phyloP scores from a whole-genome alignment of 495 filamentous ascomycete species.

The Lophiotrema nucula region DNA sequence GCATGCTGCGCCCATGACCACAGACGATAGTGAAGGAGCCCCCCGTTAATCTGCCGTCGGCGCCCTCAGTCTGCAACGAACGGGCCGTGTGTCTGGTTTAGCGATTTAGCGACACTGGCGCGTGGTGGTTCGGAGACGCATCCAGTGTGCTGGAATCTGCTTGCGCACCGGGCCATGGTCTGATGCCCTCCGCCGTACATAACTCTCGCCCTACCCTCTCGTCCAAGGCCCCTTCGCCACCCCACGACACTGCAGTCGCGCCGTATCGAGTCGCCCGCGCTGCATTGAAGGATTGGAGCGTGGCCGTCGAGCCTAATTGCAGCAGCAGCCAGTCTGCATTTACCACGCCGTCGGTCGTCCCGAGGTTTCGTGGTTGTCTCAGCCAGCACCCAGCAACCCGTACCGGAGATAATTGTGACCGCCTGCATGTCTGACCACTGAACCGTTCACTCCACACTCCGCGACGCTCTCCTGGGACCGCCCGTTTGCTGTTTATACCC shows the following conservation, averaged over 20 bases:
- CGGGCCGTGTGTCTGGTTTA: too few species aligned
- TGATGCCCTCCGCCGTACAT: conserved; percentile 5
- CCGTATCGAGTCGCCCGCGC: not conserved
- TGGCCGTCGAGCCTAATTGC: conserved; percentile 11
- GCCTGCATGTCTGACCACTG: conserved; percentile 22
- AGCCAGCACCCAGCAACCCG: conserved; percentile 6
- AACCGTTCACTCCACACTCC: not conserved
- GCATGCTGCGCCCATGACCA: too few species aligned
- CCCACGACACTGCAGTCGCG: not conserved
- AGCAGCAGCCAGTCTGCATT: not conserved
- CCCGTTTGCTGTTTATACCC: not conserved
- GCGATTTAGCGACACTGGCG: too few species aligned
- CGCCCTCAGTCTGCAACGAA: too few species aligned
- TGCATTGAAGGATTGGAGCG: not conserved
- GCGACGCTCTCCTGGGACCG: not conserved
- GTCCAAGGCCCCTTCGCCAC: not conserved
- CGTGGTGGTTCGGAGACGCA: too few species aligned
- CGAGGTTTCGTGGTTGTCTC: conserved; percentile 31
- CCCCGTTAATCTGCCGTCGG: too few species aligned
- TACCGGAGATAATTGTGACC: not conserved
- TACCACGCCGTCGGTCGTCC: conserved; percentile 26
- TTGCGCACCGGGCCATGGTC: too few species aligned
- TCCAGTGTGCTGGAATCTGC: too few species aligned
- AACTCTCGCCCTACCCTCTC: not conserved
- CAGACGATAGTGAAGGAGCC: too few species aligned